Evolutionary conservation across 2,329 filamentous ascomycete species (phyloP).

Genomic region (Fusarium marasasianum): DNA sequence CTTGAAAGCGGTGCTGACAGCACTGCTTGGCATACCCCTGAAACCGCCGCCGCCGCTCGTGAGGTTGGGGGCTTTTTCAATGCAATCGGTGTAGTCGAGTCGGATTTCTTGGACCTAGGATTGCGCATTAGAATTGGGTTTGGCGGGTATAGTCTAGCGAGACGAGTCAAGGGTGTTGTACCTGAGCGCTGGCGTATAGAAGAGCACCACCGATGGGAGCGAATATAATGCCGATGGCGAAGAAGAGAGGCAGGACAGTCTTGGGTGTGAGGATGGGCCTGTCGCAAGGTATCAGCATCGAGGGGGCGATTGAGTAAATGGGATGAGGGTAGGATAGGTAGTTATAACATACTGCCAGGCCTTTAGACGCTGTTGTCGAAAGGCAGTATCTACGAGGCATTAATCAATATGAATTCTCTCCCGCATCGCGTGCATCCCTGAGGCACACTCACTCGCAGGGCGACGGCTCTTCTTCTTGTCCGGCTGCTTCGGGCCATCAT

Average conservation of each 20-base stretch:
- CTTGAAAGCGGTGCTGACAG: slow-evolving; percentile 78
- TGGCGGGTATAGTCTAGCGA: background rate
- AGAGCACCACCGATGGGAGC: slow-evolving; percentile 90
- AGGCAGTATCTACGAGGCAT: slow-evolving; percentile 80
- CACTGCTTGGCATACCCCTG: slow-evolving; percentile 61
- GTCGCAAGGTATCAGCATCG: slow-evolving; percentile 50
- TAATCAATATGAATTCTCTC: slow-evolving; percentile 28
- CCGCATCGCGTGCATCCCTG: slow-evolving; percentile 10
- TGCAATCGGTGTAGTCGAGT: slow-evolving; percentile 90
- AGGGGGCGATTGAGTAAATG: slow-evolving; percentile 2
- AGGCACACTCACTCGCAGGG: slow-evolving; percentile 76
- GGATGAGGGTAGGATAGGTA: slow-evolving; percentile 1
- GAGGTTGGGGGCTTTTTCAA: slow-evolving; percentile 59
- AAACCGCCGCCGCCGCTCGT: slow-evolving; percentile 48
- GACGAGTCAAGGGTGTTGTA: slow-evolving; percentile 48
- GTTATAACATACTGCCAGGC: slow-evolving; percentile 88
- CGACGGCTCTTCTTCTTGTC: slow-evolving; percentile 91
- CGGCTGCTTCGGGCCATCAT: slow-evolving; percentile 63
- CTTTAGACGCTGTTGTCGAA: slow-evolving; percentile 95
- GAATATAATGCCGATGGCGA: slow-evolving; percentile 89
- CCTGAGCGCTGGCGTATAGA: slow-evolving; percentile 84
- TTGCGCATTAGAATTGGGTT: slow-evolving; percentile 14
- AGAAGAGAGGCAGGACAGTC: slow-evolving; percentile 91
- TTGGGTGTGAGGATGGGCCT: slow-evolving; percentile 96
- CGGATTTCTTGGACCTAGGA: slow-evolving; percentile 85